Evolutionary conservation across 139 green algal species (phyloP).

Genomic region (Edaphochlamys debaryana): DNA sequence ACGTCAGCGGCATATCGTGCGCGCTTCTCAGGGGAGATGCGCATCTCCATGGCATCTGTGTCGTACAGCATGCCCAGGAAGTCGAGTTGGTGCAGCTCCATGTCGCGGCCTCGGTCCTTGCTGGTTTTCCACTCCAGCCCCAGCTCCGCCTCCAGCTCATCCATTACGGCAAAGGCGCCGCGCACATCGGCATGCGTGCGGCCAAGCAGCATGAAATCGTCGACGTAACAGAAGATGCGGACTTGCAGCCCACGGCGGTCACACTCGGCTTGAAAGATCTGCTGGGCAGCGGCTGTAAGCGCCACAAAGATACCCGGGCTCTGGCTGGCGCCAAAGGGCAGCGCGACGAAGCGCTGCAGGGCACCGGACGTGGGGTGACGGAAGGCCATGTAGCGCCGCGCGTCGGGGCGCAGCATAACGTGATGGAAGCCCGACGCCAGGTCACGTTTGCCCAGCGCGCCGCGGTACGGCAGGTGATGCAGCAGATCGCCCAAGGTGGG

Average conservation of each 20-base stretch:
- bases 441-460: conserved; percentile 2
- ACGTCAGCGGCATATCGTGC: background rate
- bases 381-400: conserved; percentile 11
- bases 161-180: background rate
- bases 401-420: background rate
- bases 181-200: background rate
- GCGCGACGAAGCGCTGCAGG: background rate
- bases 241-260: conserved; percentile 6
- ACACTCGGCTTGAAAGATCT: conserved; percentile 4
- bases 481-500: background rate
- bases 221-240: background rate
- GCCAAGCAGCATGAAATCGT: conserved; percentile 9
- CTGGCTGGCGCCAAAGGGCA: conserved; percentile 13
- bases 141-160: background rate
- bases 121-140: conserved; percentile 7
- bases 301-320: background rate
- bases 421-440: conserved; percentile 2
- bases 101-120: background rate
- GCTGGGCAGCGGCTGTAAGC: too few species aligned
- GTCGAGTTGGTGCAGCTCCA: background rate
- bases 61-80: conserved; percentile 15
- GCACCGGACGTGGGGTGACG: background rate
- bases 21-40: background rate
- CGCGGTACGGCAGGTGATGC: background rate
- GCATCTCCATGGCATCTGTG: background rate